Conservation (phyloP, 1,139 yeast species). For the Pichia sp. region DNA sequence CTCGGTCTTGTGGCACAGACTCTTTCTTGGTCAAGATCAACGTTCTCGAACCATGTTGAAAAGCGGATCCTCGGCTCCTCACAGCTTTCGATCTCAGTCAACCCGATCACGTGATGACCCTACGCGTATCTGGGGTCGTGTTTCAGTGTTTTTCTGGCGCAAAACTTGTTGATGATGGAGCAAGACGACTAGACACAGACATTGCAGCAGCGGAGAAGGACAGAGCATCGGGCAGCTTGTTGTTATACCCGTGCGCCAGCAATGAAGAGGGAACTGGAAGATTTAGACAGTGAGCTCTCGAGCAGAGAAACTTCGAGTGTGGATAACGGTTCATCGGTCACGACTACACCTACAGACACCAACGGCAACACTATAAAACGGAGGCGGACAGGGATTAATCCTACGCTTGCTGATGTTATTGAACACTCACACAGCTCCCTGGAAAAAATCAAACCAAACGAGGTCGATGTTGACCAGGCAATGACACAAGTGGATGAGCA, state of each 20-base stretch:
- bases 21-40: neutral
- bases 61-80: neutral
- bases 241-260: neutral
- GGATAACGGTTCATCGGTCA: neutral
- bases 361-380: neutral
- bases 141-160: neutral
- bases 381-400: neutral
- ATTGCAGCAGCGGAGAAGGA: too few relatives aligned
- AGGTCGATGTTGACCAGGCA: constrained; percentile 26
- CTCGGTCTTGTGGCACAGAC: neutral
- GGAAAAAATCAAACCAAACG: constrained; percentile 15
- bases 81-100: neutral
- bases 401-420: neutral
- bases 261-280: neutral
- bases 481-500: constrained; percentile 28
- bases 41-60: neutral
- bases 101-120: too few relatives aligned
- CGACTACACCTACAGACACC: neutral
- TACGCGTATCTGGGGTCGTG: neutral
- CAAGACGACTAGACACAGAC: too few relatives aligned
- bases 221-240: too few relatives aligned
- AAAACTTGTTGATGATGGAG: neutral
- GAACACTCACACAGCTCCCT: neutral
- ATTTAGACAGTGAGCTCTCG: neutral
- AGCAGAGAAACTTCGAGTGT: neutral